Conservation (phyloP, 169 alveolate genomes). For the Babesia sp. region DNA sequence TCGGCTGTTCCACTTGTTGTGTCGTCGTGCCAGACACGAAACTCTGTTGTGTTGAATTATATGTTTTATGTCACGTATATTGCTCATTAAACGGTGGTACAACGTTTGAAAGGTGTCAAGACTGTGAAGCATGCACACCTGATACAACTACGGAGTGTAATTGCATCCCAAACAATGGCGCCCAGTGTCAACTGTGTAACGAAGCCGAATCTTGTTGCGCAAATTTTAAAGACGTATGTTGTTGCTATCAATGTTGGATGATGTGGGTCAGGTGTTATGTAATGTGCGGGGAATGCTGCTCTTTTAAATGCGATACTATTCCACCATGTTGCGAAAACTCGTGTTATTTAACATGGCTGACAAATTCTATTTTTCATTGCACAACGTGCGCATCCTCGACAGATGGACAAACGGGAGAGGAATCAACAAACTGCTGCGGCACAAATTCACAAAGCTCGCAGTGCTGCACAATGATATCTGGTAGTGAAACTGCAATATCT, state of each 20-base stretch:
- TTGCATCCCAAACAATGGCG: background rate
- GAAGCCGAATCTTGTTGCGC: background rate
- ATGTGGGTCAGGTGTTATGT: conserved; percentile 5
- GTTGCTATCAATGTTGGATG: conserved; percentile 8
- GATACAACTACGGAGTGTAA: no score
- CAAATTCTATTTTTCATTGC: conserved; percentile 1
- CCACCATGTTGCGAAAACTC: background rate
- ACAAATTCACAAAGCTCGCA: no score
- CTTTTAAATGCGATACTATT: no score
- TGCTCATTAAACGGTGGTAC: background rate
- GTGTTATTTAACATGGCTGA: background rate
- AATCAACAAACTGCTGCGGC: background rate
- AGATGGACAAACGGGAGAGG: background rate
- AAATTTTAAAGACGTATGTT: background rate
- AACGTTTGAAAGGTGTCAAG: background rate
- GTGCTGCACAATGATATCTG: background rate
- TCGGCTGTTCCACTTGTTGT: background rate
- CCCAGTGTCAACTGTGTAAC: background rate
- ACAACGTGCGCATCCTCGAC: background rate
- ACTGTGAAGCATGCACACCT: background rate
- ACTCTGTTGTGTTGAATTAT: background rate
- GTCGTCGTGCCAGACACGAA: background rate
- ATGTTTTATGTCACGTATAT: background rate
- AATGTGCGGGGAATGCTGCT: background rate
- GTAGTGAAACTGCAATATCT: background rate